Conservation (phyloP, 306 rosid genomes). For the Vigna hirtella region DNA sequence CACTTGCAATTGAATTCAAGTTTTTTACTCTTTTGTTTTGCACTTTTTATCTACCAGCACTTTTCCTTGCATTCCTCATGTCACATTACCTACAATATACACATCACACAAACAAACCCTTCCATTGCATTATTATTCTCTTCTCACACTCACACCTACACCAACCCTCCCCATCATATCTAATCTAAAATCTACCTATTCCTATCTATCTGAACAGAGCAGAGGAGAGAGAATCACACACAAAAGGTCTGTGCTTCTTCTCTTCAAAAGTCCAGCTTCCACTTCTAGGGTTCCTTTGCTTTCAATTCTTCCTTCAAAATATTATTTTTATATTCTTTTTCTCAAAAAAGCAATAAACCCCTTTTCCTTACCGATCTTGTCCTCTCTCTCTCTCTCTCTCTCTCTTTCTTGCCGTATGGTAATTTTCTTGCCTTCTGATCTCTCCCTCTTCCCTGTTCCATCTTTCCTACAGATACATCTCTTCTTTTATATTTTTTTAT, state of each 20-base stretch:
- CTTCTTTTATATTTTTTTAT: constrained; percentile 7
- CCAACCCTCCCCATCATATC: constrained; percentile 49
- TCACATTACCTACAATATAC: constrained; percentile 51
- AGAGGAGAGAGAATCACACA: constrained; percentile 36
- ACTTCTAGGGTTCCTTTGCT: constrained; percentile 48
- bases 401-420: constrained; percentile 52
- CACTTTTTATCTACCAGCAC: constrained; percentile 58
- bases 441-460: constrained; percentile 34
- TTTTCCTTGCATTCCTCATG: constrained; percentile 45
- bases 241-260: constrained; percentile 37
- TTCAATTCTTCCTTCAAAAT: constrained; percentile 31
- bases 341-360: constrained; percentile 40
- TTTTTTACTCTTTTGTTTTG: constrained; percentile 33
- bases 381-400: constrained; percentile 39
- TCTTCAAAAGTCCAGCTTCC: constrained; percentile 49
- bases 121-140: constrained; percentile 57
- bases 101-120: constrained; percentile 26
- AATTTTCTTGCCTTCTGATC: constrained; percentile 44
- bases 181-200: constrained; percentile 56
- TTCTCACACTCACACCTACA: constrained; percentile 45
- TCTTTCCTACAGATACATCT: constrained; percentile 14
- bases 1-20: constrained; percentile 46
- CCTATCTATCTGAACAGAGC: constrained; percentile 51
- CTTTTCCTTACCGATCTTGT: constrained; percentile 58
- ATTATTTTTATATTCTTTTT: constrained; percentile 17